Conservation (phyloP, 805 yeast genomes). For the Kodamaea sagamina region DNA sequence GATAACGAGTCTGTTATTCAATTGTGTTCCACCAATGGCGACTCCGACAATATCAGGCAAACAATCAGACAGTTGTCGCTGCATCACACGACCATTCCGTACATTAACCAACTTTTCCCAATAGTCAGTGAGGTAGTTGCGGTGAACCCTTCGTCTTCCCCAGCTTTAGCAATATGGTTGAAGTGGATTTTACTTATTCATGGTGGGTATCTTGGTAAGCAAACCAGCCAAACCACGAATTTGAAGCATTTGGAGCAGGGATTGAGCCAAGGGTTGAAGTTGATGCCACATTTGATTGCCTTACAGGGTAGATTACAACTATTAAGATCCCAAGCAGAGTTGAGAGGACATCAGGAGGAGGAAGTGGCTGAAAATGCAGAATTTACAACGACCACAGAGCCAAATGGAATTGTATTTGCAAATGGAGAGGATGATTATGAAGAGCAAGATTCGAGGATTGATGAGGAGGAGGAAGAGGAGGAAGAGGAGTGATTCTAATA, state of each 20-base stretch:
- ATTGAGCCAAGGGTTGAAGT: conserved; percentile 54
- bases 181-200: conserved; percentile 75
- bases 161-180: conserved; percentile 60
- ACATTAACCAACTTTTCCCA: conserved; percentile 27
- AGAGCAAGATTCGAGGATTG: conserved; percentile 16
- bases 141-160: conserved; percentile 27
- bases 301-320: conserved; percentile 85
- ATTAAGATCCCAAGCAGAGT: conserved; percentile 69
- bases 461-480: conserved; percentile 43
- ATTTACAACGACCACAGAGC: conserved; percentile 22
- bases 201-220: conserved; percentile 61
- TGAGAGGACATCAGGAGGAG: conserved; percentile 45
- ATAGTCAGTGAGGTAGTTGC: conserved; percentile 31
- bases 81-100: conserved; percentile 29
- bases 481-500: conserved; percentile 20
- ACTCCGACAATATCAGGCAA: conserved; percentile 33
- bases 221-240: conserved; percentile 53
- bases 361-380: conserved; percentile 22
- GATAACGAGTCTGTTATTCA: conserved; percentile 20
- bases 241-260: conserved; percentile 60
- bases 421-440: conserved; percentile 42
- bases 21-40: conserved; percentile 31
- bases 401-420: conserved; percentile 37
- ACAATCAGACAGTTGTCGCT: conserved; percentile 38
- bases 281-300: conserved; percentile 68